Evolutionary conservation across 352 stramenopile genomes (phyloP), one percentile per base, ranked within the genome.

Genomic region (Elongisporangium undulatum): DNA sequence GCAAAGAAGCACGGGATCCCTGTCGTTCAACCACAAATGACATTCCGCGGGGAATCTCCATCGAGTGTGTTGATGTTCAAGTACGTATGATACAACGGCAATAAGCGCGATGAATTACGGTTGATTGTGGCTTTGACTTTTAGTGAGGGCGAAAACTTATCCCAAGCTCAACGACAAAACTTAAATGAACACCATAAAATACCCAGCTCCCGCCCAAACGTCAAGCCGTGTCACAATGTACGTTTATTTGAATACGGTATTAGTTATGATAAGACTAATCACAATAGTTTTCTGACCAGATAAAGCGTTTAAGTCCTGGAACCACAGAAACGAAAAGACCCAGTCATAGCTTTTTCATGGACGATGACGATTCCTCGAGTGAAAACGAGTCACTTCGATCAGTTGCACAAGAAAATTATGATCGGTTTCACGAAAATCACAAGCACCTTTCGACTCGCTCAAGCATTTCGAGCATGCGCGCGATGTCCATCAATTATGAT

Each of bases 21-120:
- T n/a, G n/a, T n/a, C n/a, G n/a, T n/a, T 52, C 34, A 39, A 1
- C 51, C 68, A 23, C 49, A 58, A 38, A 53, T 59, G 7, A 66
- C 61, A n/a, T 68, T 64, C 6, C 72, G 64, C 10, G 59, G 73
- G 29, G 63, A 72, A 49, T 70, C 70, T 56, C 59, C 59, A 15
- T 49, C 66, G 20, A 61, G 71, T 19, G 51, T 77, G 53, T 61
- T 70, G 1, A 63, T 78, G 63, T 78, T 83, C 58, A 80, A 83
- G 74, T 83, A 49, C 54, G 67, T 65, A 23, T n/a, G 38, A 9
- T 56, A 21, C 48, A 22, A 53, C 16, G 22, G 22, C 1, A 41
- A 6, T n/a, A 15, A 21, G 8, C 17, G 19, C 13, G 20, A 16
- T 4, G 56, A 19, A 39, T 53, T 41, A 15, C 20, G 50, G n/a